These are phyloP conservation scores for Neonectria hederae DNA, from an alignment of 2,329 filamentous ascomycete genomes.

Conservation along the genomic window DNA sequence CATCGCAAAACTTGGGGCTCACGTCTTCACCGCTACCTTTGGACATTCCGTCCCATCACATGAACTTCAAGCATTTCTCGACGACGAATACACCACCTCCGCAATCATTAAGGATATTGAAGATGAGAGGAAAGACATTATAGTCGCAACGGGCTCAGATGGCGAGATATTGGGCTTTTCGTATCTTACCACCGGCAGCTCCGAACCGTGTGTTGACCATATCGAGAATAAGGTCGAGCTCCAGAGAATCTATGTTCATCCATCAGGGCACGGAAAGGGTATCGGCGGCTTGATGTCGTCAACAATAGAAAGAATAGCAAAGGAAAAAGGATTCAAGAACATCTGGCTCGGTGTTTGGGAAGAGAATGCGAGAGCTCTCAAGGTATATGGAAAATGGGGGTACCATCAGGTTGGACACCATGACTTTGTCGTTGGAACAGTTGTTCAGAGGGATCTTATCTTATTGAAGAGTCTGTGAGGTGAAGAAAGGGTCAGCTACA, in stretches of 20 bases:
- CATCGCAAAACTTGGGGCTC: conserved; percentile 48
- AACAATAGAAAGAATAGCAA: conserved; percentile 46
- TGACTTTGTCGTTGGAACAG: conserved; percentile 53
- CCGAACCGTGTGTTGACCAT: conserved; percentile 50
- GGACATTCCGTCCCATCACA: conserved; percentile 51
- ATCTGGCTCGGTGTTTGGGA: conserved; percentile 61
- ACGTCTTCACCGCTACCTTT: conserved; percentile 52
- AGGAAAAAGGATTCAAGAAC: conserved; percentile 48
- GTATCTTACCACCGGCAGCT: conserved; percentile 49
- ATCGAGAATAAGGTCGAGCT: conserved; percentile 49
- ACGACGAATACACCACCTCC: conserved; percentile 49
- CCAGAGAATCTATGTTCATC: conserved; percentile 54
- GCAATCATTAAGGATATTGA: conserved; percentile 42
- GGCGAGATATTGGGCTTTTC: conserved; percentile 51
- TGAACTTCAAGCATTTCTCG: conserved; percentile 51
- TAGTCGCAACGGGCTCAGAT: conserved; percentile 34
- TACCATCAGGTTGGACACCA: conserved; percentile 52
- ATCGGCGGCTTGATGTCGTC: conserved; percentile 48
- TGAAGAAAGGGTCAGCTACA: too few relatives aligned
- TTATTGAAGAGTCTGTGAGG: conserved; percentile 46
- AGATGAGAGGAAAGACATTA: conserved; percentile 39
- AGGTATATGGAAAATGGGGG: conserved; percentile 53
- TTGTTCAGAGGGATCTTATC: conserved; percentile 55
- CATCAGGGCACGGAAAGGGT: conserved; percentile 48
- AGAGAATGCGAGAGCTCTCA: conserved; percentile 52